Evolutionary conservation across 1,284 basidiomycete species (phyloP).

Genomic region (Marasmius sp.): DNA sequence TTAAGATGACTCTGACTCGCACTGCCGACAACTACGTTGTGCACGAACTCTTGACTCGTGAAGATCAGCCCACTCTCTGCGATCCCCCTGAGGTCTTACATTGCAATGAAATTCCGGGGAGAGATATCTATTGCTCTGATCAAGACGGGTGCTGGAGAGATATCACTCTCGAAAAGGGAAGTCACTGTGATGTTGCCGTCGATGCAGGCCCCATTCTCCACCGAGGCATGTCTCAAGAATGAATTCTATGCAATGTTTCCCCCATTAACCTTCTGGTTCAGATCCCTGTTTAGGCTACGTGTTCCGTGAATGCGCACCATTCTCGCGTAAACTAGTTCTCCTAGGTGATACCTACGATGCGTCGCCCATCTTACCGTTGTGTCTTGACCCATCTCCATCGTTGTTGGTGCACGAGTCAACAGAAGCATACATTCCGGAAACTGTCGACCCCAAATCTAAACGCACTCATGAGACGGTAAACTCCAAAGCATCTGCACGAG

Average conservation of each 20-base stretch:
- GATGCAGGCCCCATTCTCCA: constrained; percentile 82
- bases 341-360: constrained; percentile 72
- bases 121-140: constrained; percentile 55
- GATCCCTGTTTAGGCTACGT: constrained; percentile 85
- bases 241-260: neutral
- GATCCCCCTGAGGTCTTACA: constrained; percentile 50
- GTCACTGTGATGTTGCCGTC: constrained; percentile 51
- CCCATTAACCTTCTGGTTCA: constrained; percentile 28
- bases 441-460: constrained; percentile 48
- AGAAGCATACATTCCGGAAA: constrained; percentile 70
- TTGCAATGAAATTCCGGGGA: constrained; percentile 66
- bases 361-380: constrained; percentile 54
- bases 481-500: constrained; percentile 59
- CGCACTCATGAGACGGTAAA: constrained; percentile 49
- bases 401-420: constrained; percentile 84
- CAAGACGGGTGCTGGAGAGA: constrained; percentile 73
- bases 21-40: constrained; percentile 73
- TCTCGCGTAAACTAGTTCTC: constrained; percentile 49
- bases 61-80: constrained; percentile 52
- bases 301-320: constrained; percentile 60
- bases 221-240: constrained; percentile 53
- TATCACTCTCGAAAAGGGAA: constrained; percentile 39
- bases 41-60: constrained; percentile 73
- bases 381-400: constrained; percentile 43
- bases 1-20: constrained; percentile 68